These are phyloP conservation scores for Curvularia sp. DNA, from an alignment of 2,329 filamentous ascomycete species.

Conservation along the genomic window DNA sequence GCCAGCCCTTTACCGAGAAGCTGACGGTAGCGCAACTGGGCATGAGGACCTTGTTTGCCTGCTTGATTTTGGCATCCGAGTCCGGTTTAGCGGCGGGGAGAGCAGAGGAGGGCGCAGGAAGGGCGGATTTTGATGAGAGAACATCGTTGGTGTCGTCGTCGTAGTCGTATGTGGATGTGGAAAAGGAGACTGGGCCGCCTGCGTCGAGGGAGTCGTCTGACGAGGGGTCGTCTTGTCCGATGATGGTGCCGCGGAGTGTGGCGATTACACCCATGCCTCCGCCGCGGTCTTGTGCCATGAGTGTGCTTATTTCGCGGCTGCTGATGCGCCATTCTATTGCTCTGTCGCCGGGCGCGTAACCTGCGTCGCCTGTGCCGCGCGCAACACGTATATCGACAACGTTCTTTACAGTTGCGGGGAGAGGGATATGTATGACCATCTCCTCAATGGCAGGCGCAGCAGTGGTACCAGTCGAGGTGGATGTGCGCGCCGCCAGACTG, in stretches of 20 bases:
- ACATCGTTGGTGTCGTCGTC: conserved; percentile 37
- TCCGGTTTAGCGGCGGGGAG: conserved; percentile 30
- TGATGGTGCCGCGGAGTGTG: conserved; percentile 79
- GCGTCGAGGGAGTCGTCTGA: conserved; percentile 45
- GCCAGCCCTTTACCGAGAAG: conserved; percentile 67
- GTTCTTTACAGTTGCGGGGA: conserved; percentile 81
- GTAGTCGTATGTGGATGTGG: conserved; percentile 42
- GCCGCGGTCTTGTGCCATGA: conserved; percentile 48
- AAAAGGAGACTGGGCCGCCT: conserved; percentile 27
- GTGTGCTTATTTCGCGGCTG: conserved; percentile 71
- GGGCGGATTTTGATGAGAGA: conserved; percentile 15
- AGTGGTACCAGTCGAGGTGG: conserved; percentile 43
- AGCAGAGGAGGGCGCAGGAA: background rate
- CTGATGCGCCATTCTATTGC: conserved; percentile 83
- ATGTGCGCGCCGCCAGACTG: conserved; percentile 32
- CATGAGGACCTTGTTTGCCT: conserved; percentile 63
- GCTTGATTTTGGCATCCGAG: conserved; percentile 63
- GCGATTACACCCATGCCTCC: conserved; percentile 70
- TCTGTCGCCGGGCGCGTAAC: conserved; percentile 75
- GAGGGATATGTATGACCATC: conserved; percentile 76
- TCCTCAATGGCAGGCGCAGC: conserved; percentile 68
- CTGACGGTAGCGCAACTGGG: conserved; percentile 56
- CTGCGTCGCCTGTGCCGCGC: conserved; percentile 80
- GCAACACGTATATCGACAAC: conserved; percentile 81
- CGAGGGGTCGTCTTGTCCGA: conserved; percentile 64